phyloP scores from a whole-genome alignment of 495 filamentous ascomycete genomes.

The Aspergillus diversus region DNA sequence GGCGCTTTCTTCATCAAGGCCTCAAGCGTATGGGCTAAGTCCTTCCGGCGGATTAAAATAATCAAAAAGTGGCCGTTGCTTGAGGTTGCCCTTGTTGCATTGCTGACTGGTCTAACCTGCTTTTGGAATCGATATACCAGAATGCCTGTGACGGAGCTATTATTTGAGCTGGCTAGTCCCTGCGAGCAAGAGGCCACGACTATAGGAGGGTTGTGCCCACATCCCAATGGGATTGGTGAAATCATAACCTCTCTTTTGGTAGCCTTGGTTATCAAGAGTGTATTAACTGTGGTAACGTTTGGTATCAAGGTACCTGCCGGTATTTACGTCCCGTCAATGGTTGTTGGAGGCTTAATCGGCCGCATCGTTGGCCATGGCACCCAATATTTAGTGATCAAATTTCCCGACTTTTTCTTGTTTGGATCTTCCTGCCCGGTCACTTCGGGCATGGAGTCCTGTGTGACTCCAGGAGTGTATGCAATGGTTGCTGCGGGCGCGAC shows the following conservation, averaged over 20 bases:
- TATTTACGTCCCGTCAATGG: constrained; percentile 98
- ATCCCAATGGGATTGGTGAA: constrained; percentile 70
- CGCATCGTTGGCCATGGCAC: constrained; percentile 85
- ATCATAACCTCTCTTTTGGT: constrained; percentile 69
- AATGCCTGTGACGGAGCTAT: constrained; percentile 83
- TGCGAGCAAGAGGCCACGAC: constrained; percentile 67
- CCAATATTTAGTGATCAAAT: constrained; percentile 77
- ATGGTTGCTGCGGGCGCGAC: constrained; percentile 93
- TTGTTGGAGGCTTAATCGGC: constrained; percentile 91
- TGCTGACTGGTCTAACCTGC: constrained; percentile 79
- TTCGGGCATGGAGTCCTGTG: constrained; percentile 75
- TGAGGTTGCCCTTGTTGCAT: constrained; percentile 85
- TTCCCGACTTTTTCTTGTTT: constrained; percentile 73
- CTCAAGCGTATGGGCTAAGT: constrained; percentile 82
- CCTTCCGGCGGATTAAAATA: constrained; percentile 76
- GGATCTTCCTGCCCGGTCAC: constrained; percentile 66
- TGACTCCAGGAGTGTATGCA: constrained; percentile 94
- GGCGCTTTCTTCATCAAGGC: constrained; percentile 98
- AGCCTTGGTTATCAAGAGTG: constrained; percentile 87
- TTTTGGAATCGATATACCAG: constrained; percentile 96
- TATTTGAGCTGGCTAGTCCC: constrained; percentile 88
- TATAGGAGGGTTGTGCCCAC: constrained; percentile 75
- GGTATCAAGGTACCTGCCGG: constrained; percentile 95
- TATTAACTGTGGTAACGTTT: constrained; percentile 87
- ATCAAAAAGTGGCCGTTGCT: constrained; percentile 86